These are phyloP conservation scores for Candida jianshihensis DNA, from an alignment of 805 yeast species.

Conservation along the genomic window DNA sequence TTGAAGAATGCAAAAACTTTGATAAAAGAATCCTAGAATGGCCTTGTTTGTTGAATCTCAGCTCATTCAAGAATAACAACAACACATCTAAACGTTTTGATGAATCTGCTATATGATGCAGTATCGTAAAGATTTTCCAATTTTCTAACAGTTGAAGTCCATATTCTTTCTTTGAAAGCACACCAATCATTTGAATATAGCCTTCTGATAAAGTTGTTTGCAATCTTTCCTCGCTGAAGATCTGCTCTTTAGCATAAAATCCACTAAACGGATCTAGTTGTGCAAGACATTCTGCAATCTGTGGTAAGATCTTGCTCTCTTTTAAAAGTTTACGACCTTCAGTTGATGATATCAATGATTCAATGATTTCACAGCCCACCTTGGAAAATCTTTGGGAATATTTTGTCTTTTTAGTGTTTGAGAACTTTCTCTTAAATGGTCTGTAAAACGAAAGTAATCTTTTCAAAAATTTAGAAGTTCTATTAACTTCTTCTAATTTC, in stretches of 20 bases:
- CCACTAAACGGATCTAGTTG: conserved; percentile 80
- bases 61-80: conserved; percentile 47
- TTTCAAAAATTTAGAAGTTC: conserved; percentile 80
- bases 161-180: conserved; percentile 46
- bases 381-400: conserved; percentile 50
- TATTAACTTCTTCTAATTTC: conserved; percentile 69
- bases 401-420: conserved; percentile 43
- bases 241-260: conserved; percentile 62
- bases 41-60: conserved; percentile 53
- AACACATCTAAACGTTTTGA: conserved; percentile 51
- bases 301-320: conserved; percentile 77
- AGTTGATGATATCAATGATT: conserved; percentile 49
- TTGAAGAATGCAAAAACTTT: conserved; percentile 55
- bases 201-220: conserved; percentile 65
- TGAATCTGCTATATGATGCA: conserved; percentile 61
- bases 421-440: conserved; percentile 83
- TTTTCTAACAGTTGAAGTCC: conserved; percentile 70
- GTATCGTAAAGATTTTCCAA: conserved; percentile 80
- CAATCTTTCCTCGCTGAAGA: conserved; percentile 55
- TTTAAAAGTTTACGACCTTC: conserved; percentile 63
- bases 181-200: conserved; percentile 73
- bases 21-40: conserved; percentile 63
- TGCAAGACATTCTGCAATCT: conserved; percentile 82
- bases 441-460: conserved; percentile 79
- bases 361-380: conserved; percentile 72